phyloP scores from a whole-genome alignment of 495 filamentous ascomycete species.

The Xylaria telfairii region DNA sequence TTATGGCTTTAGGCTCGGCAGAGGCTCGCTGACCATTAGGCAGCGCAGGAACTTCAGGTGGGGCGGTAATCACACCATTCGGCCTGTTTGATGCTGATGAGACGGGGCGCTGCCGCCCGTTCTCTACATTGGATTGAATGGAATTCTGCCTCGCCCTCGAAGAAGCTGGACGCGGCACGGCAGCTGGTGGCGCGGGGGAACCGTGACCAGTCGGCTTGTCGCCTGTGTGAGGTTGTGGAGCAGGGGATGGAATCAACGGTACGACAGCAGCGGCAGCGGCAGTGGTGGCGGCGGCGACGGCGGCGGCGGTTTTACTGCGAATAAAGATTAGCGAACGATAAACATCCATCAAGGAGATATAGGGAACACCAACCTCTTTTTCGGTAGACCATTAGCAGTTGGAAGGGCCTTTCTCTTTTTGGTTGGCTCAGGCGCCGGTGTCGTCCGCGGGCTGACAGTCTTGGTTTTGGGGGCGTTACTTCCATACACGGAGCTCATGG shows the following conservation, averaged over 20 bases:
- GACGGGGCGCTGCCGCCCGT: constrained; percentile 60
- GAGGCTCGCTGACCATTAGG: constrained; percentile 35
- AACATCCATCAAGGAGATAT: not conserved
- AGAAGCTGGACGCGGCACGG: constrained; percentile 61
- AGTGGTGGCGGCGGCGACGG: not conserved
- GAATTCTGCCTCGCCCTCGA: constrained; percentile 74
- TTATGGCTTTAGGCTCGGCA: constrained; percentile 44
- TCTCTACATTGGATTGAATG: constrained; percentile 59
- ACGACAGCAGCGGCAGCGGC: constrained; percentile 54
- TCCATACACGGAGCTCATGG: constrained; percentile 66
- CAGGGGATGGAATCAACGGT: constrained; percentile 72
- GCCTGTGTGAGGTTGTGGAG: constrained; percentile 32
- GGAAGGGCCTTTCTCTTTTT: constrained; percentile 75
- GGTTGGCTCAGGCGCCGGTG: constrained; percentile 62
- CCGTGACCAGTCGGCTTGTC: constrained; percentile 45
- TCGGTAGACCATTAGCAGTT: constrained; percentile 63
- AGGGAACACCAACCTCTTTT: constrained; percentile 69
- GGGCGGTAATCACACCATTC: constrained; percentile 40
- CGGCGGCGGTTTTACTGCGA: constrained; percentile 34
- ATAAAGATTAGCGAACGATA: constrained; percentile 24
- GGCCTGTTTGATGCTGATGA: constrained; percentile 65
- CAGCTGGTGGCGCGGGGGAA: constrained; percentile 49
- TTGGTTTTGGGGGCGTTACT: constrained; percentile 56
- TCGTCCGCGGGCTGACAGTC: constrained; percentile 66
- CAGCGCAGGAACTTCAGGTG: constrained; percentile 42